phyloP scores from a whole-genome alignment of 768 basidiomycete genomes.

The Mycena galopus region DNA sequence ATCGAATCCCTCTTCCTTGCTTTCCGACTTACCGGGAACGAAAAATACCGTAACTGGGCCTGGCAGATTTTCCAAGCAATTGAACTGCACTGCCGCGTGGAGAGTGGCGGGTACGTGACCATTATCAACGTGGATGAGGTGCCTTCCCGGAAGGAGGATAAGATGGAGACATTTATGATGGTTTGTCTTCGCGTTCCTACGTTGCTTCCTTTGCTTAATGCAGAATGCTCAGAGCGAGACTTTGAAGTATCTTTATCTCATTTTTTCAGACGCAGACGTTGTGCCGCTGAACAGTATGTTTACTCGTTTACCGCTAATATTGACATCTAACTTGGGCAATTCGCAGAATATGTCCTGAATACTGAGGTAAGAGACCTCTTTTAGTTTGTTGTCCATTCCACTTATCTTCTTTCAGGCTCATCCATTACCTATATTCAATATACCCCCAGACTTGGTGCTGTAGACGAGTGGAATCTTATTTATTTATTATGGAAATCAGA shows the following conservation, averaged over 20 bases:
- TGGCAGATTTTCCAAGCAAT: conserved; percentile 94
- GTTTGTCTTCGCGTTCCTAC: conserved; percentile 54
- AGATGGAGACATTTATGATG: conserved; percentile 97
- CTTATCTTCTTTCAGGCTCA: conserved; percentile 32
- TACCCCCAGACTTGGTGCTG: conserved; percentile 18
- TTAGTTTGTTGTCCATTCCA: neutral
- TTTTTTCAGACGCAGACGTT: conserved; percentile 83
- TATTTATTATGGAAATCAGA: conserved; percentile 7
- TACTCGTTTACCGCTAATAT: neutral
- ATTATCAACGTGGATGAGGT: conserved; percentile 88
- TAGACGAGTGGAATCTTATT: conserved; percentile 19
- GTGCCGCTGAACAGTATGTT: conserved; percentile 81
- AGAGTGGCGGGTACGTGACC: conserved; percentile 87
- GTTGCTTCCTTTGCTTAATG: neutral
- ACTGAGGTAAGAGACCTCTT: conserved; percentile 29
- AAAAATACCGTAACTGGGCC: conserved; percentile 83
- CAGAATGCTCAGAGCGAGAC: conserved; percentile 78
- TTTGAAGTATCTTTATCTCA: conserved; percentile 89
- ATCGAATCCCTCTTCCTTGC: conserved; percentile 94
- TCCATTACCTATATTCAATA: conserved; percentile 36
- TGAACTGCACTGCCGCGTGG: conserved; percentile 81
- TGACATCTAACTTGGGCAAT: neutral
- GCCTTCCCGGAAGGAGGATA: conserved; percentile 79
- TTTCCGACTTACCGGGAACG: conserved; percentile 89
- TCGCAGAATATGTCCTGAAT: conserved; percentile 36